Base-by-base conservation (phyloP, 768 basidiomycete species). In the Piloderma croceum region DNA sequence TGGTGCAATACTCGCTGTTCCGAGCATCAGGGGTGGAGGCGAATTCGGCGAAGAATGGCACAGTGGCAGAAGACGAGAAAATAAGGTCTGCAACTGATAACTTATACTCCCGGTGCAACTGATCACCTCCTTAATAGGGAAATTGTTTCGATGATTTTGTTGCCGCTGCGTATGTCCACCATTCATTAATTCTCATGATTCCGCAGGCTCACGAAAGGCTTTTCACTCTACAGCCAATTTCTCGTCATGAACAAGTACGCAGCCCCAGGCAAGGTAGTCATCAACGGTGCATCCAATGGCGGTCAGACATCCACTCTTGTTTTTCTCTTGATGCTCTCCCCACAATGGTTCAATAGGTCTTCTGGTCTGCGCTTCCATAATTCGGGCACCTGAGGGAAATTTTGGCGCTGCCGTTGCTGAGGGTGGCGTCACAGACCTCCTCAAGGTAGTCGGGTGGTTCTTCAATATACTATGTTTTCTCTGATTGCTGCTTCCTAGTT, bases 1-100 rank as follows among this genome's bases (percentile, higher is more conserved):
- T 50, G 75, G 81, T 7, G 81, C 76, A 6, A 61, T 88, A 21
- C 68, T 79, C 22, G 87, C 83, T 3, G 53, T 71, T 24, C 67
- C 73, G 17, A 64, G 58, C 48, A 68, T 70, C 41, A 59, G 73
- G 7, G 73, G 73, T 9, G 27, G 27, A 9, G 27, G 10, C 2
- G 84, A 88, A 54, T 90, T 88, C 46, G 88, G 89, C 11, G 83
- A 90, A 50, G 73, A 79, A n/a, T 91, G 89, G 89, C 87, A 90
- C 56, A 52, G 71, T 29, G 83, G 73, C 18, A 88, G 84, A 2
- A 79, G 68, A 21, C 69, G 68, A 45, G 86, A 87, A 45, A 72
- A 73, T 36, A 89, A 89, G 70, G 82, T 81, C 36, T 15, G 57
- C 37, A 37, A n/a, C n/a, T n/a, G n/a, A n/a, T n/a, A n/a, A n/a